Base-by-base conservation (phyloP, 345 rosid genomes). In the Aquilaria sinensis region DNA sequence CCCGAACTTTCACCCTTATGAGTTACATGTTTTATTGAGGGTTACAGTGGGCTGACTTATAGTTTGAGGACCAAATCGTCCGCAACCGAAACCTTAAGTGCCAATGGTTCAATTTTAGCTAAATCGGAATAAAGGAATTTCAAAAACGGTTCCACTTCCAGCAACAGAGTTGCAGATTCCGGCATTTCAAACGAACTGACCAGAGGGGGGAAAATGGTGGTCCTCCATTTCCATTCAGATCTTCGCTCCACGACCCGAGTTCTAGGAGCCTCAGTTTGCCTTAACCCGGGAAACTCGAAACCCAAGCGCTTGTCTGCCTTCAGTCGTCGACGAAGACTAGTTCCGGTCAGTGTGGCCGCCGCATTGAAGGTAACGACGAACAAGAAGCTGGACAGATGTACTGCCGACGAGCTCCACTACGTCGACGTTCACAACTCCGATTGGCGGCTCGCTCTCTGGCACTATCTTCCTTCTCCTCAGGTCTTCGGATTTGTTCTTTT, bases 371-470 rank as follows among this genome's bases (percentile, higher is more conserved):
- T 29, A 23, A 31, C 33, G 1, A 15, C 56, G 10, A 37, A 5
- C 31, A 57, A 34, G 51, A 50, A 80, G 65, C 87, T 85, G 29
- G 34, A 78, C 10, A 61, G 77, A 13, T 93, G 89, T 62, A 86
- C 96, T 58, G 96, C 98, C 53, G 98, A 93, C 59, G 98, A 93
- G 72, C 92, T 93, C 50, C 97, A 90, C 78, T 86, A 83, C 59
- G 95, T 83, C 51, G 53, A 89, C 46, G 83, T 88, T 50, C 68
- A 82, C 8, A 76, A 88, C 58, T 83, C 92, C 48, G 89, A 82
- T 16, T 90, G 99, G 96, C 85, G 85, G 47, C 79, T 81, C 52
- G 92, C 97, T 54, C 95, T 94, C 73, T 90, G 99, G 96, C 90
- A 95, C 60, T 90, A 94, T 75, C 78, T 63, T 60, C 96, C 96